Base-by-base conservation (phyloP, 2,329 filamentous ascomycete genomes). In the Arthrobotrys sinensis region DNA sequence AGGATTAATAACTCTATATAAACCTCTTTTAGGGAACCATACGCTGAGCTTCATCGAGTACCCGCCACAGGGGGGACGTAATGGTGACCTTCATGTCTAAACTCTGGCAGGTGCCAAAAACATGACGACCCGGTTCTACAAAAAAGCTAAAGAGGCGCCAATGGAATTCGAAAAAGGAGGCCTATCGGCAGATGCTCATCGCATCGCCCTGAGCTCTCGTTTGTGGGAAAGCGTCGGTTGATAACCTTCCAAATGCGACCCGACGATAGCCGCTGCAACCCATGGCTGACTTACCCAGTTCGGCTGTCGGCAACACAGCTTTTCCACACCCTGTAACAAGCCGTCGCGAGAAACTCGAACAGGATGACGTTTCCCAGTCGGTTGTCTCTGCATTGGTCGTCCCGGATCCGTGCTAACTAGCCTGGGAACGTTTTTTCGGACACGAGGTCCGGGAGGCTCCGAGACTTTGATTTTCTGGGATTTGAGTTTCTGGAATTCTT, bases 161-260 rank as follows among this genome's bases (percentile, higher is more conserved):
- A 50, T 14, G 43, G 50, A 21, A 7, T 4, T 34, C n/a, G 3
- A 19, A 40, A 38, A 38, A 7, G 8, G 16, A 62, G 45, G 52
- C 50, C 66, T 40, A 63, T 68, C 63, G 62, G 36, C 55, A 60
- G 36, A 40, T 60, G 55, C 60, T 73, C 70, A 75, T 75, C 63
- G 46, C 63, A 67, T 71, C 48, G 55, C 46, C 52, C 34, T 34
- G 46, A 75, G 62, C 52, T 60, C 70, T 67, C 45, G 43, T 63
- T 67, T 55, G 62, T 55, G 70, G 70, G 70, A 75, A 75, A 75
- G 70, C 70, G 63, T 75, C 70, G 70, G 70, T 75, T 75, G 70
- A 75, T 75, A 75, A 75, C 38, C 52, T 75, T 57, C 38, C 19
- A 62, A 46, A 46, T 28, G 70, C 70, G 70, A 75, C 53, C 70